Evolutionary conservation across 1,139 yeast species (phyloP), one percentile per base, ranked within the genome.

Genomic region (Yarrowia galli): DNA sequence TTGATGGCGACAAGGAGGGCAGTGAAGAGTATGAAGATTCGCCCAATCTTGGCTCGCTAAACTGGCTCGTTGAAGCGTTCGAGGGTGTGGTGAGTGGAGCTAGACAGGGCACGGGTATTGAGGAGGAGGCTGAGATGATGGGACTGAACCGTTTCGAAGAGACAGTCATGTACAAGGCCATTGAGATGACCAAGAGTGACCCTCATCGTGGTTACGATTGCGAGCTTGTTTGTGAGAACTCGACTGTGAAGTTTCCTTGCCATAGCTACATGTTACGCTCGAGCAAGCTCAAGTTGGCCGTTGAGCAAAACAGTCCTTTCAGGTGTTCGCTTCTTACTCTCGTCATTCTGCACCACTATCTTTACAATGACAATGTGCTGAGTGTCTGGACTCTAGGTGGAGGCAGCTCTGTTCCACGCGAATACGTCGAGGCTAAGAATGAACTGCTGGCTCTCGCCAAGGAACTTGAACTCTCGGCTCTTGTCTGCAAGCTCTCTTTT

Each of bases 311-410:
- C 23, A 10, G 2, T 2, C 38, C 45, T 13, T 28, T 61, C 2
- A 71, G 96, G 89, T 48, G 68, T 70, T 28, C 51, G 48, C 66
- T 76, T 9, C 70, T 78, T 25, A 72, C 82, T 2, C 74, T 81
- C 38, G 72, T 79, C 15, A 73, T 83, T 4, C 70, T 82, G 35
- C 66, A 82, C 6, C 83, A 84, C 69, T 81, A 79, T 68, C 67
- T 85, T 1, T 86, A 86, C 73, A 84, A 88, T 0, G 87, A 84
- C 69, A 74, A 74, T 16, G 71, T 76, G 5, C 63, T 80, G 9
- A 80, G 78, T 38, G 75, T 81, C 1, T 84, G 86, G 86, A 78
- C 78, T 3, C 74, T 71, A 49, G 53, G 71, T 16, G 69, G 56
- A 63, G 69, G 69, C 22, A 49, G 2, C 67, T 73, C 42, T 51